Base-by-base conservation (phyloP, 495 filamentous ascomycete genomes). In the Diplogelasinospora grovesii region DNA sequence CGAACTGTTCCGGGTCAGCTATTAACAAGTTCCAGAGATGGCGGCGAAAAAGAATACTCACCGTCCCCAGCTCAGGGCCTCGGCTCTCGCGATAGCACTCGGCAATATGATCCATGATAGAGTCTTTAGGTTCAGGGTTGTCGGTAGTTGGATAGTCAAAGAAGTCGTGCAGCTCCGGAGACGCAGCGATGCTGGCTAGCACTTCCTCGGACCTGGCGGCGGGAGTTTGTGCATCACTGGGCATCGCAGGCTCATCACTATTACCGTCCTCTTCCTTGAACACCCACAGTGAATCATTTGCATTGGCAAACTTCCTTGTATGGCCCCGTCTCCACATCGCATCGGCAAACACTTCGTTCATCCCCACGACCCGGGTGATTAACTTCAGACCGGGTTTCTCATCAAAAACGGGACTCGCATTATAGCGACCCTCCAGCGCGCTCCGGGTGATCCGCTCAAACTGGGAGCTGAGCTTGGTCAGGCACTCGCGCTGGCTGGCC, bases 281-380 rank as follows among this genome's bases (percentile, higher is more conserved):
- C n/a, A n/a, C n/a, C n/a, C n/a, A n/a, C n/a, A n/a, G n/a, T n/a
- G n/a, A n/a, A n/a, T n/a, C n/a, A n/a, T n/a, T n/a, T n/a, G n/a
- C n/a, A n/a, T n/a, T n/a, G n/a, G n/a, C 24, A 38, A 75, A 76
- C 3, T 34, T 8, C n/a, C 58, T 52, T 19, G 39, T 51, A 41
- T 75, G 72, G 2, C 71, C 75, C 18, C 45, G 50, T 2, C 20
- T 42, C 13, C 19, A 27, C 29, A 78, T 54, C 4, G 60, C 47
- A 1, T 69, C 13, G 0, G 70, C 53, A 32, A 75, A 80, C 0
- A 25, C 33, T 4, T 64, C 56, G 33, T 64, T 70, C 0, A 65
- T 53, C 14, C 56, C 60, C 4, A 69, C 52, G 15, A 77, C 44
- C 1, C 57, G 30, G 5, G 78, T 75, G 22, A 69, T 65, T 0